Evolutionary conservation across 495 filamentous ascomycete genomes (phyloP), one percentile per base, ranked within the genome.

Genomic region (Cairneyella variabilis): DNA sequence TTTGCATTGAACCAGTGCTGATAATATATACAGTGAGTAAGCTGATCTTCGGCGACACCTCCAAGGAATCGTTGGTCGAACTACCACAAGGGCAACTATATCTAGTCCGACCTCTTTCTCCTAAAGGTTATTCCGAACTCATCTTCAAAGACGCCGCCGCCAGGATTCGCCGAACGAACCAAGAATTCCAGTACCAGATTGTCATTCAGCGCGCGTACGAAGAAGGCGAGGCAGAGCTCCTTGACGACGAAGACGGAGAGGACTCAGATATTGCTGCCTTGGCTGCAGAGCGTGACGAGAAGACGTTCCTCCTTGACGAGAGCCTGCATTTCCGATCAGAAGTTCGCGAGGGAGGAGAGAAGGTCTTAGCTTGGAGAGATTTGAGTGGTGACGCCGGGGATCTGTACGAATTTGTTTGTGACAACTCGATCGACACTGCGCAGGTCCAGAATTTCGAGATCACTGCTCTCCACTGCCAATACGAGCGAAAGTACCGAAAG

Each of bases 141-240:
- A 95, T 98, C 69, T 98, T 96, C 81, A 97, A 95, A 64, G 93
- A 98, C 84, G 85, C 90, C 27, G 89, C 85, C 26, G 90, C 91
- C 20, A 85, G 85, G 30, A 96, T 98, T 61, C 85, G 93, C 55
- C 84, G 89, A 20, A 97, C 95, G 8, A 90, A 86, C 2, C 90
- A 95, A 67, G 89, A 95, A 23, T 97, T 86, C 62, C 91, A 98
- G 62, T 98, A 97, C 65, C 93, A 97, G 66, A 85, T 98, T 30
- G 92, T 97, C 45, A 80, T 98, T 18, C 95, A 97, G 65, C 78
- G 93, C 51, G 95, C 91, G 51, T 97, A 91, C 75, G 93, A 98
- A 68, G 93, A 98, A 70, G 93, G 95, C 41, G 93, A 97, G 60
- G 92, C 89, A 56, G 92, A 97, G 61, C 74, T 90, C 14, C 76